These are phyloP conservation scores for Lotmaria passim DNA, from an alignment of 208 protist genomes.

Conservation along the genomic window DNA sequence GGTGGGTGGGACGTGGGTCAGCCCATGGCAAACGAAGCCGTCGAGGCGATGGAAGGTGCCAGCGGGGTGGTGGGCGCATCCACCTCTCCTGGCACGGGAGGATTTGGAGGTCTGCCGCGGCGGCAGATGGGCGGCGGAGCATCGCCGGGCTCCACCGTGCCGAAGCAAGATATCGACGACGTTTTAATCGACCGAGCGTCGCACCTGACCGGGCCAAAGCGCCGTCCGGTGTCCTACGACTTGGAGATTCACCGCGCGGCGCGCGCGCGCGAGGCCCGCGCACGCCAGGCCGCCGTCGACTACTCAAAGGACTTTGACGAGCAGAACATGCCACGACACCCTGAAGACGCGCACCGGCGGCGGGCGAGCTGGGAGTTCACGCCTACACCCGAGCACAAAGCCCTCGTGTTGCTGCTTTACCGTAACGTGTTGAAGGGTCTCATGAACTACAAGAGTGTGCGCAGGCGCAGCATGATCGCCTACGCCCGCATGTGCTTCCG, in stretches of 20 bases:
- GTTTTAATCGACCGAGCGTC: conserved; percentile 40
- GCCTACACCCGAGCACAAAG: conserved; percentile 71
- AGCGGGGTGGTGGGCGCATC: conserved; percentile 2
- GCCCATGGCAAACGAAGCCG: conserved; percentile 33
- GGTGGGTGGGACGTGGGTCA: conserved; percentile 34
- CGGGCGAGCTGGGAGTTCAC: conserved; percentile 73
- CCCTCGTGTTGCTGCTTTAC: conserved; percentile 82
- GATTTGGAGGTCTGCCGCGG: conserved; percentile 1
- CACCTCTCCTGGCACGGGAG: no score
- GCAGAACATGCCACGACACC: conserved; percentile 61
- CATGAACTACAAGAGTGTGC: conserved; percentile 80
- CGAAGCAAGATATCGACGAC: conserved; percentile 49
- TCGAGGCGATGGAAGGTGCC: conserved; percentile 29
- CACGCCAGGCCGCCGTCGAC: conserved; percentile 20
- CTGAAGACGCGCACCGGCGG: conserved; percentile 26
- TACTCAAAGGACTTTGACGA: conserved; percentile 48
- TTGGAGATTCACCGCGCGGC: conserved; percentile 42
- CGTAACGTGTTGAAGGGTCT: conserved; percentile 84
- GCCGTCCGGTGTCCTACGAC: conserved; percentile 58
- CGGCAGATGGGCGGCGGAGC: conserved; percentile 17
- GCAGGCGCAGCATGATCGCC: conserved; percentile 79
- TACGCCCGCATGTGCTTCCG: conserved; percentile 84
- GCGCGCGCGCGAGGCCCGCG: conserved; percentile 26
- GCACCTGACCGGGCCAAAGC: conserved; percentile 37
- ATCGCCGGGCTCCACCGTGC: conserved; percentile 32